Percentiles rank a stretch among this genome's conserved stretches.
These are phyloP conservation scores for Colletotrichum lini DNA, from an alignment of 2,329 filamentous ascomycete genomes.

Conservation along the genomic window DNA sequence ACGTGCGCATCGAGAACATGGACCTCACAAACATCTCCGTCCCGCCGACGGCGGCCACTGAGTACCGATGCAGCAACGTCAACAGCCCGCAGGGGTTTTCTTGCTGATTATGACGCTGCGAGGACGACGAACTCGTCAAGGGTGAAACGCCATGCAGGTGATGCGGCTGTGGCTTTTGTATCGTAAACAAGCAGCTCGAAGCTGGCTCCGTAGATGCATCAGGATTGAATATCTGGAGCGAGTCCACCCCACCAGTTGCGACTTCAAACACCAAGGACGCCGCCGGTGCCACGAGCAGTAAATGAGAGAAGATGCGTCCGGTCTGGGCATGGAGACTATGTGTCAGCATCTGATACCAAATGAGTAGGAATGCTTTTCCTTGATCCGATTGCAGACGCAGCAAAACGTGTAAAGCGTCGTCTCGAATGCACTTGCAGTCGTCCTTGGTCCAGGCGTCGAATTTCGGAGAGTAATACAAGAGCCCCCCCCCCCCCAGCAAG, in stretches of 20 bases:
- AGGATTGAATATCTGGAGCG: no score
- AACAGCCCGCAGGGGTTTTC: slow-evolving; percentile 19
- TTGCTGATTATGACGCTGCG: neutral
- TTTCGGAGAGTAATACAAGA: neutral
- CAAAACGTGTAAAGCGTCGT: neutral
- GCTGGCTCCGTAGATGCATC: neutral
- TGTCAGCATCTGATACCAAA: neutral
- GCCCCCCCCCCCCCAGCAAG: neutral
- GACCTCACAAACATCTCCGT: slow-evolving; percentile 14
- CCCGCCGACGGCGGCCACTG: slow-evolving; percentile 1
- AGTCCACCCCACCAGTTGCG: no score
- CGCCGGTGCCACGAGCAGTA: neutral
- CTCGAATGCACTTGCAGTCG: neutral
- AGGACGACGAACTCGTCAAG: neutral
- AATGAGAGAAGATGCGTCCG: neutral
- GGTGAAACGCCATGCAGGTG: neutral
- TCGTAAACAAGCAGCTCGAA: neutral
- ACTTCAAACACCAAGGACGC: no score
- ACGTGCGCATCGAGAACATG: slow-evolving; percentile 9
- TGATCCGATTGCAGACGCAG: neutral
- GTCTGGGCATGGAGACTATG: neutral
- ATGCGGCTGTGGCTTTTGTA: neutral
- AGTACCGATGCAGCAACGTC: slow-evolving; percentile 29
- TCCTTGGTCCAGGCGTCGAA: neutral
- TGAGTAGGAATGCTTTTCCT: neutral